Evolutionary conservation across 2,329 filamentous ascomycete genomes (phyloP), one percentile per base, ranked within the genome.

Genomic region (Aureobasidium sp.): DNA sequence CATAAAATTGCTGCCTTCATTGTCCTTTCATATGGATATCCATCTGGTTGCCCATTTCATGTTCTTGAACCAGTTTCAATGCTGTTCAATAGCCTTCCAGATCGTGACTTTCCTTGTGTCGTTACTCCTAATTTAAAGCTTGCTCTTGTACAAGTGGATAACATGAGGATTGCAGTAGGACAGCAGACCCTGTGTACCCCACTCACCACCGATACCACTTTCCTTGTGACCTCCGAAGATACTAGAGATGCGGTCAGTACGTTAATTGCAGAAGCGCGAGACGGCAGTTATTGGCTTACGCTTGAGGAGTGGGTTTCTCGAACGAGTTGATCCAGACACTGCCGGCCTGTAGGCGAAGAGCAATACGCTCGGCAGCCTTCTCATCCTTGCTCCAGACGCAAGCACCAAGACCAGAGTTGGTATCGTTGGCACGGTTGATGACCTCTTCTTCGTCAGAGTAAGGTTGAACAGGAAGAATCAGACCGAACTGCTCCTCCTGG

Each of bases 191-290:
- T 73, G 69, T 32, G 70, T 71, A 8, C 76, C 76, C 77, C 76
- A 79, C 74, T 95, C 90, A 62, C 88, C 85, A 48, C 90, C 90
- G 62, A 91, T 88, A 65, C 90, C 90, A 29, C 80, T 84, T 76
- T 90, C 82, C 77, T 91, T 91, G 80, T 82, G 90, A 0, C 89
- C 89, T 53, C 87, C 87, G 7, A 60, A 63, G 26, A 57, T 37
- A 13, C 44, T 26, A 34, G 3, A n/a, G n/a, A 23, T 5, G 9
- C 15, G 3, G 36, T 60, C 41, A 63, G 29, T 59, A 15, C 15
- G 5, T 12, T 41, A 12, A 12, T 17, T 17, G 3, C 20, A 3
- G 9, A 29, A 47, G 12, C 6, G 44, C 12, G 3, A 17, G 23
- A 44, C n/a, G 5, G 20, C 3, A 5, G 7, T 41, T 5, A 5